These are phyloP conservation scores for Cyphellophora europaea DNA, from an alignment of 2,329 filamentous ascomycete species.

Conservation along the genomic window DNA sequence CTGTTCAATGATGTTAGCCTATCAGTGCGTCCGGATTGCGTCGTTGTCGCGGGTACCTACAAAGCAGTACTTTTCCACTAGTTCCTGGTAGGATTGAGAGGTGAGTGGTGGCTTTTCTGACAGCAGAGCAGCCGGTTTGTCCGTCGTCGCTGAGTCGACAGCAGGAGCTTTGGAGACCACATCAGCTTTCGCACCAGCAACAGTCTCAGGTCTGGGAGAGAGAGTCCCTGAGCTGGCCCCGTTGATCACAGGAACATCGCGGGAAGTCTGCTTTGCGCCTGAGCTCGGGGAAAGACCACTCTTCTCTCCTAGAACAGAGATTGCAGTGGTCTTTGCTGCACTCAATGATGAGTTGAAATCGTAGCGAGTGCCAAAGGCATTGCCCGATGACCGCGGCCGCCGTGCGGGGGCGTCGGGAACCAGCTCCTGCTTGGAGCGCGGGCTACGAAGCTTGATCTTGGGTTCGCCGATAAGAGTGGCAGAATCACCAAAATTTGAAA, in stretches of 20 bases:
- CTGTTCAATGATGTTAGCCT: slow-evolving; percentile 26
- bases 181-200: slow-evolving; percentile 7
- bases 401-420: slow-evolving; percentile 48
- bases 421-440: slow-evolving; percentile 54
- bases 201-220: slow-evolving; percentile 11
- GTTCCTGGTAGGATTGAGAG: slow-evolving; percentile 87
- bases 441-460: slow-evolving; percentile 60
- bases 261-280: slow-evolving; percentile 18
- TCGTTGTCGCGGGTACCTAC: slow-evolving; percentile 60
- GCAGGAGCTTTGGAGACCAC: slow-evolving; percentile 9
- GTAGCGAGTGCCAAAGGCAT: slow-evolving; percentile 85
- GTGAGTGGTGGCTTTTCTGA: slow-evolving; percentile 62
- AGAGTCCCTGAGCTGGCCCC: slow-evolving; percentile 8
- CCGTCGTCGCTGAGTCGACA: slow-evolving; percentile 27
- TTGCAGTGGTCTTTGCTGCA: slow-evolving; percentile 59
- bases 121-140: slow-evolving; percentile 45
- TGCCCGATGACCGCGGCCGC: slow-evolving; percentile 45
- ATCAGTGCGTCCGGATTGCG: slow-evolving; percentile 17
- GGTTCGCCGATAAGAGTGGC: slow-evolving; percentile 57
- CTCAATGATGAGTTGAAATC: slow-evolving; percentile 89
- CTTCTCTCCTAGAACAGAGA: slow-evolving; percentile 17
- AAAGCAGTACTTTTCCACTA: slow-evolving; percentile 99
- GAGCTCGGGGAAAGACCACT: slow-evolving; percentile 16
- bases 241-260: slow-evolving; percentile 15
- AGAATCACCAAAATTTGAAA: slow-evolving; percentile 46